These are phyloP conservation scores for Backusella mclennaniae DNA, from an alignment of 192 early-diverging fungal species.

Conservation along the genomic window DNA sequence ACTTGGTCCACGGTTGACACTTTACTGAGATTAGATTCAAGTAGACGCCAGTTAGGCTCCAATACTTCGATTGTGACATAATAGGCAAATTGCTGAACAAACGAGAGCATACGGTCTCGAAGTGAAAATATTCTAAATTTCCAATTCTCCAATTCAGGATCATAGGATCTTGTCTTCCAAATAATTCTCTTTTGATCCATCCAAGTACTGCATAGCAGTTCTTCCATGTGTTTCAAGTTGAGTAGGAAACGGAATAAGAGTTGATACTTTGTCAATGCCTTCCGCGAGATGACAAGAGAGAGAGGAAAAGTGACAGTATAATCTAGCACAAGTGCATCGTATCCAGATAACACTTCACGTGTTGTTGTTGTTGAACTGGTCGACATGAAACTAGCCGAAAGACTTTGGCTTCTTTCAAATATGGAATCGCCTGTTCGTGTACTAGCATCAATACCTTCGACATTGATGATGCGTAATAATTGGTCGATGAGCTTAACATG, in stretches of 20 bases:
- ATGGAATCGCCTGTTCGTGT: neutral
- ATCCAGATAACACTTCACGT: constrained; percentile 43
- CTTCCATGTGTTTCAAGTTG: constrained; percentile 86
- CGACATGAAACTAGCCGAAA: neutral
- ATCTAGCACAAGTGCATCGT: constrained; percentile 78
- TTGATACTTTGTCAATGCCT: constrained; percentile 88
- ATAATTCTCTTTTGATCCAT: constrained; percentile 56
- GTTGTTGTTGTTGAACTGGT: neutral
- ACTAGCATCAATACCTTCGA: constrained; percentile 52
- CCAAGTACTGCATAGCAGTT: constrained; percentile 78
- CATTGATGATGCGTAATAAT: constrained; percentile 67
- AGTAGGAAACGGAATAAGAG: constrained; percentile 87
- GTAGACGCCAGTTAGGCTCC: constrained; percentile 82
- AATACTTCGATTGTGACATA: constrained; percentile 91
- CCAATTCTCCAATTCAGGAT: constrained; percentile 50
- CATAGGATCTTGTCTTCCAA: constrained; percentile 44
- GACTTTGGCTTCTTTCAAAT: constrained; percentile 12
- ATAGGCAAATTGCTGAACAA: constrained; percentile 89
- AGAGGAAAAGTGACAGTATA: constrained; percentile 88
- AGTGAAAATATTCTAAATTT: constrained; percentile 69
- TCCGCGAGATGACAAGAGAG: constrained; percentile 83
- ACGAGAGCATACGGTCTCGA: constrained; percentile 83
- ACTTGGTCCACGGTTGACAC: constrained; percentile 88
- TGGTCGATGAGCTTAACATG: constrained; percentile 64
- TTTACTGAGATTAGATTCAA: constrained; percentile 63